phyloP scores from a whole-genome alignment of 345 rosid genomes.

The Pseudoturritis turrita region DNA sequence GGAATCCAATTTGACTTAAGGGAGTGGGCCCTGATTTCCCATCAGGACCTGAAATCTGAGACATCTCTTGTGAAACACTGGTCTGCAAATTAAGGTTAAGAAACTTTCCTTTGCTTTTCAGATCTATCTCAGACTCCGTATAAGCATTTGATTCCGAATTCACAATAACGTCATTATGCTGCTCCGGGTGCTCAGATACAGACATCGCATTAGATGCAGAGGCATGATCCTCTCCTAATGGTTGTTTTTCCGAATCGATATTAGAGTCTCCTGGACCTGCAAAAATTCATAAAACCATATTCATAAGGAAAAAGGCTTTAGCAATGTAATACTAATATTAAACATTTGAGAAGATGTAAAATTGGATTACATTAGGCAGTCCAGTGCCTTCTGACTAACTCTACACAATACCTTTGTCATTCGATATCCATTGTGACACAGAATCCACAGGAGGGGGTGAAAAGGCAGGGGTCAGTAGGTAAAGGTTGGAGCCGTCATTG shows the following conservation, averaged over 20 bases:
- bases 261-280: conserved; percentile 33
- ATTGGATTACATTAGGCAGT: conserved; percentile 8
- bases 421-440: conserved; percentile 53
- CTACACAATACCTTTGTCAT: conserved; percentile 44
- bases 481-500: conserved; percentile 72
- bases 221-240: conserved; percentile 26
- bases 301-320: background rate
- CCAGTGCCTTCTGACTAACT: conserved; percentile 1
- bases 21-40: conserved; percentile 75
- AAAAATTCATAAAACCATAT: conserved; percentile 17
- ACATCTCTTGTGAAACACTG: conserved; percentile 48
- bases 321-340: conserved; percentile 20
- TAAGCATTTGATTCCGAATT: conserved; percentile 29
- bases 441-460: conserved; percentile 70
- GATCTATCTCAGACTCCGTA: conserved; percentile 17
- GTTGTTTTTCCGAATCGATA: conserved; percentile 31
- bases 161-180: conserved; percentile 24
- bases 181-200: conserved; percentile 29
- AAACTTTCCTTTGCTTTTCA: conserved; percentile 37
- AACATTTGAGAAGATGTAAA: conserved; percentile 41
- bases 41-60: conserved; percentile 91
- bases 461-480: conserved; percentile 56
- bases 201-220: conserved; percentile 28
- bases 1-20: conserved; percentile 89
- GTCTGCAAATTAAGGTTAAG: conserved; percentile 26